A percentile compares a stretch with the other conserved stretches of the same genome.
phyloP scores from a whole-genome alignment of 1,284 basidiomycete genomes.

The Apiotrichum laibachii region DNA sequence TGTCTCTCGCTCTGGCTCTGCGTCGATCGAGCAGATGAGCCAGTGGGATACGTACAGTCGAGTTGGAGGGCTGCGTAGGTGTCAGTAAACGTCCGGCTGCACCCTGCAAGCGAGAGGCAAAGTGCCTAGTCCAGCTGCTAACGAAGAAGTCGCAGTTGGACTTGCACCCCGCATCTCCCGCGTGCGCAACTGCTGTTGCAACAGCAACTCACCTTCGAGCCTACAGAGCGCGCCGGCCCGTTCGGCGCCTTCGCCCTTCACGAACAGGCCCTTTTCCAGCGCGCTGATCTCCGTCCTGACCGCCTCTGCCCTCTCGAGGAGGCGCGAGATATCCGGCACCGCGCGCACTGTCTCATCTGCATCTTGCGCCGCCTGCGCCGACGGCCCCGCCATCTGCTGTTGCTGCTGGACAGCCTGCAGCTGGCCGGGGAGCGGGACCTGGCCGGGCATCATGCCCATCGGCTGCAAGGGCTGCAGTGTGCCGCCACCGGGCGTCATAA shows the following conservation, averaged over 20 bases:
- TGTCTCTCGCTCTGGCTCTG: no score
- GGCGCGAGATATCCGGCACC: slow-evolving; percentile 8
- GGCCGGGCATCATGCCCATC: no score
- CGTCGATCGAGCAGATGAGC: not conserved
- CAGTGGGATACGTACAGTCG: slow-evolving; percentile 14
- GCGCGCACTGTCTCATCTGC: slow-evolving; percentile 18
- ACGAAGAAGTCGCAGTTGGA: no score
- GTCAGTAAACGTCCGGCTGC: not conserved
- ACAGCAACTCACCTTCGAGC: slow-evolving; percentile 8
- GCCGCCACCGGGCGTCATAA: no score
- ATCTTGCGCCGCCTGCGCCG: slow-evolving; percentile 4
- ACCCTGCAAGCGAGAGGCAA: no score
- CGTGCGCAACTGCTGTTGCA: no score
- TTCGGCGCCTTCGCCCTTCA: slow-evolving; percentile 1
- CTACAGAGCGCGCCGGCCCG: slow-evolving; percentile 2
- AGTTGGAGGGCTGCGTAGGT: slow-evolving; percentile 11
- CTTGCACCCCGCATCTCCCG: no score
- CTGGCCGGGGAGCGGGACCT: no score
- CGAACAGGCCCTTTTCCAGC: slow-evolving; percentile 10
- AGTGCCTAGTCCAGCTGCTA: no score
- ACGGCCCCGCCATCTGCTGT: not conserved
- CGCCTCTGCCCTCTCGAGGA: slow-evolving; percentile 20
- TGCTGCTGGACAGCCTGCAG: no score
- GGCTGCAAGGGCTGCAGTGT: no score
- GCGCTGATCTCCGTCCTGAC: slow-evolving; percentile 7